Percentiles rank a stretch among this genome's conserved stretches.
These are phyloP conservation scores for Inga leiocalycina DNA, from an alignment of 306 rosid species.

Conservation along the genomic window DNA sequence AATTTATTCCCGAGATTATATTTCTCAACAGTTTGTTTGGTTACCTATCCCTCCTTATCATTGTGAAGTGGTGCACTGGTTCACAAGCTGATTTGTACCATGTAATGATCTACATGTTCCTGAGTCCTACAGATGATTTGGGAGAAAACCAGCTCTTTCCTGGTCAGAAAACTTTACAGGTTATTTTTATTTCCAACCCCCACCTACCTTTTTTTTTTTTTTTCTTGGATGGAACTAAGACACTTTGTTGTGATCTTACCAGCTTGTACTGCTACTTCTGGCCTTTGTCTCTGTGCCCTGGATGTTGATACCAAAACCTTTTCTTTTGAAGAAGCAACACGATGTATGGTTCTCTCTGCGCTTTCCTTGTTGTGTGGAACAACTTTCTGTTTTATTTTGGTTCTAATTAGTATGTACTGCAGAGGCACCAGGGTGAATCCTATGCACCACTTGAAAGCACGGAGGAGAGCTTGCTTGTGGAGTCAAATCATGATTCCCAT, in stretches of 20 bases:
- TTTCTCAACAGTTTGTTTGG: constrained; percentile 94
- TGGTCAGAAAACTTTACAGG: constrained; percentile 91
- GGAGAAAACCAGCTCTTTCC: constrained; percentile 94
- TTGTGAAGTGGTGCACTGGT: constrained; percentile 95
- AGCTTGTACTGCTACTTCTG: constrained; percentile 76
- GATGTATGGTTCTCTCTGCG: constrained; percentile 53
- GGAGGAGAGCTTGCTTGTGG: constrained; percentile 81
- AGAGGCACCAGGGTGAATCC: constrained; percentile 81
- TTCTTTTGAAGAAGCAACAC: constrained; percentile 89
- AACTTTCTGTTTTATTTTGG: constrained; percentile 9
- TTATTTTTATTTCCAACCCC: constrained; percentile 30
- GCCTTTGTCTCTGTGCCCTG: constrained; percentile 93
- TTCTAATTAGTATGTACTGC: constrained; percentile 48
- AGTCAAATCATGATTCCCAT: constrained; percentile 32
- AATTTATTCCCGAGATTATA: constrained; percentile 84
- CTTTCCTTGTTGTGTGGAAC: neutral
- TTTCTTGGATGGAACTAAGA: constrained; percentile 19
- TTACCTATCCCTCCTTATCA: constrained; percentile 77
- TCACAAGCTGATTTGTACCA: constrained; percentile 95
- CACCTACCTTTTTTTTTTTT: neutral
- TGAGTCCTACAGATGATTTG: constrained; percentile 85
- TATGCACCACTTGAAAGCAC: constrained; percentile 66
- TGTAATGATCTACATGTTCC: constrained; percentile 95
- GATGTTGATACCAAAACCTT: constrained; percentile 99
- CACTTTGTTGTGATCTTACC: constrained; percentile 36